Percentiles rank a stretch among this genome's conserved stretches.
phyloP scores from a whole-genome alignment of 805 yeast genomes.

The Candida caryicola region DNA sequence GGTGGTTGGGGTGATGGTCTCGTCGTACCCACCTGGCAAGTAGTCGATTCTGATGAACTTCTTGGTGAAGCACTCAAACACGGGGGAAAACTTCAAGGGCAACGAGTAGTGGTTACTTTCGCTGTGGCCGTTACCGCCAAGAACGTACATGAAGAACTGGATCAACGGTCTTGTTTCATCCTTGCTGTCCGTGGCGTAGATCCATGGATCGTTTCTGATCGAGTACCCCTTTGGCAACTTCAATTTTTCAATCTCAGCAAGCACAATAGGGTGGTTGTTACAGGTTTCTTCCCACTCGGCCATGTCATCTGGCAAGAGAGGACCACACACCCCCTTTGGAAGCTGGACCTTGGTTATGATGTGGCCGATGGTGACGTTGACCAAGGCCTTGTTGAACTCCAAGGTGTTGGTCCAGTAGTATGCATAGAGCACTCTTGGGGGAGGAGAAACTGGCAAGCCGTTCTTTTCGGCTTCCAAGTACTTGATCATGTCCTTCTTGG shows the following conservation, averaged over 20 bases:
- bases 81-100: conserved; percentile 73
- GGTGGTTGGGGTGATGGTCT: conserved; percentile 51
- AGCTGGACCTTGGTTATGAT: conserved; percentile 54
- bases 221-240: conserved; percentile 54
- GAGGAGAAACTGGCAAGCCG: conserved; percentile 48
- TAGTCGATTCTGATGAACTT: conserved; percentile 70
- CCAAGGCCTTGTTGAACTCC: conserved; percentile 66
- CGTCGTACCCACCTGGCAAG: conserved; percentile 71
- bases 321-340: conserved; percentile 67
- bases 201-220: conserved; percentile 77
- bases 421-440: conserved; percentile 66
- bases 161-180: conserved; percentile 59
- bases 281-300: conserved; percentile 50
- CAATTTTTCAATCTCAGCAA: conserved; percentile 65
- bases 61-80: conserved; percentile 58
- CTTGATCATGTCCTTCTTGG: conserved; percentile 66
- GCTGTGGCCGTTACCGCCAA: conserved; percentile 57
- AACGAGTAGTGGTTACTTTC: conserved; percentile 75
- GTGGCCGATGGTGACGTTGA: conserved; percentile 62
- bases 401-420: conserved; percentile 55
- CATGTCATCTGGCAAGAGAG: conserved; percentile 66
- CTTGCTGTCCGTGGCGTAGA: conserved; percentile 74
- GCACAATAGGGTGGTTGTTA: conserved; percentile 52
- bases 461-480: conserved; percentile 64
- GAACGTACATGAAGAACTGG: conserved; percentile 74